phyloP scores from a whole-genome alignment of 1,284 basidiomycete species.

The Naganishia sp. region DNA sequence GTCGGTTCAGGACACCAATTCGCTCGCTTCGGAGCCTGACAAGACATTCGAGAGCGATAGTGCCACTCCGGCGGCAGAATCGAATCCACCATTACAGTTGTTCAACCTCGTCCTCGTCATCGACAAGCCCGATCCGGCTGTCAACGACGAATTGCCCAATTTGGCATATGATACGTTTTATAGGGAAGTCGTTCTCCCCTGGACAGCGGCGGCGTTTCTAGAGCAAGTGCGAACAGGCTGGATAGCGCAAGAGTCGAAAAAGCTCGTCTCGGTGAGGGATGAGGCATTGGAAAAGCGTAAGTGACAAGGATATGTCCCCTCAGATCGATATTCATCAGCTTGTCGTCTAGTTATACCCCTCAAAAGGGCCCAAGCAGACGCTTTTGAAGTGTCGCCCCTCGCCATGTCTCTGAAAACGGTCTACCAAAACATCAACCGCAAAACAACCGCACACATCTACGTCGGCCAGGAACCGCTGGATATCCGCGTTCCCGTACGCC shows the following conservation, averaged over 20 bases:
- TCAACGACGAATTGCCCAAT: constrained; percentile 54
- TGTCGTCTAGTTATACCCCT: constrained; percentile 29
- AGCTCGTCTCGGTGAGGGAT: constrained; percentile 68
- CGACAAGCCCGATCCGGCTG: constrained; percentile 81
- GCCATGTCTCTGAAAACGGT: constrained; percentile 72
- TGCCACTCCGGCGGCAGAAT: neutral
- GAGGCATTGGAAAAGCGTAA: constrained; percentile 52
- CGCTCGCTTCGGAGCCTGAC: constrained; percentile 3
- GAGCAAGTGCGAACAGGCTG: constrained; percentile 81
- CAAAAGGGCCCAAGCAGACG: constrained; percentile 51
- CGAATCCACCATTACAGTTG: constrained; percentile 57
- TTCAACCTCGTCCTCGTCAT: constrained; percentile 87
- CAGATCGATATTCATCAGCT: neutral
- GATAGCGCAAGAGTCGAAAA: constrained; percentile 73
- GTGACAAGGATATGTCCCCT: constrained; percentile 24
- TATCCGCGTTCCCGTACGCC: constrained; percentile 74
- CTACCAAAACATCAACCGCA: constrained; percentile 54
- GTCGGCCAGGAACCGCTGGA: constrained; percentile 75
- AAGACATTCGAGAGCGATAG: constrained; percentile 16
- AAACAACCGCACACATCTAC: constrained; percentile 68
- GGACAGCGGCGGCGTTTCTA: constrained; percentile 83
- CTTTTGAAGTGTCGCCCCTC: constrained; percentile 67
- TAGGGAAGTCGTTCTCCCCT: constrained; percentile 79
- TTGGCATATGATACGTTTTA: constrained; percentile 63
- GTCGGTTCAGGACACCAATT: neutral